phyloP scores from a whole-genome alignment of 176 grass and related monocot species.

The Lolium perenne region DNA sequence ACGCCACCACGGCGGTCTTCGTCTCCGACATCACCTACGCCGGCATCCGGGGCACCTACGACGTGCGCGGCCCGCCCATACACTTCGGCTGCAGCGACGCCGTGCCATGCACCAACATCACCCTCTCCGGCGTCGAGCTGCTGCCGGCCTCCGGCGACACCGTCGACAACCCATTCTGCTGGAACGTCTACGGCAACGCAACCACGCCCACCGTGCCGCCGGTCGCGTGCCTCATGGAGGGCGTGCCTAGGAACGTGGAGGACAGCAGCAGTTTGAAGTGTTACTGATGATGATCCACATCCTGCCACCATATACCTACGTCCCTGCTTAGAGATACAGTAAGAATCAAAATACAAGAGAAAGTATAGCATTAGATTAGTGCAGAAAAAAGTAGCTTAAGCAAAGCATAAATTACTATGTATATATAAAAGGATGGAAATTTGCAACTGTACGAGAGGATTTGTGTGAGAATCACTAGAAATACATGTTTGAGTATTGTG shows the following conservation, averaged over 20 bases:
- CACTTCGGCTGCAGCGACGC: conserved; percentile 95
- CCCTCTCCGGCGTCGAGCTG: conserved; percentile 76
- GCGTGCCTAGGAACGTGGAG: conserved; percentile 45
- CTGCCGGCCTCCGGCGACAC: conserved; percentile 54
- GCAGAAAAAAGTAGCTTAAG: conserved; percentile 21
- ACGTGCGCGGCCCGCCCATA: conserved; percentile 69
- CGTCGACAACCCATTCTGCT: conserved; percentile 73
- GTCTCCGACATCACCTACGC: conserved; percentile 71
- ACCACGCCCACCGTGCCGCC: conserved; percentile 73
- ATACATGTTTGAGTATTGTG: conserved; percentile 15
- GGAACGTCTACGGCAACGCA: conserved; percentile 75
- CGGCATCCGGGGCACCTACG: conserved; percentile 86
- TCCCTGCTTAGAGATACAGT: conserved; percentile 1
- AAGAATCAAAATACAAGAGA: not conserved
- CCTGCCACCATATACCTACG: not conserved
- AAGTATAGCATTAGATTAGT: conserved; percentile 25
- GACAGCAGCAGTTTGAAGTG: conserved; percentile 52
- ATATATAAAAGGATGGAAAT: conserved; percentile 46
- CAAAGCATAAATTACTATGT: conserved; percentile 29
- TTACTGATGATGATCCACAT: conserved; percentile 50
- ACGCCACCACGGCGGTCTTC: conserved; percentile 74
- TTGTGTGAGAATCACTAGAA: conserved; percentile 30
- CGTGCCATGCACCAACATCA: conserved; percentile 93
- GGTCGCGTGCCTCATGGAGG: conserved; percentile 60
- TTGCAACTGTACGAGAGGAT: conserved; percentile 27